Evolutionary conservation across 2,329 filamentous ascomycete genomes (phyloP).

Genomic region (Fusarium pilosicola): DNA sequence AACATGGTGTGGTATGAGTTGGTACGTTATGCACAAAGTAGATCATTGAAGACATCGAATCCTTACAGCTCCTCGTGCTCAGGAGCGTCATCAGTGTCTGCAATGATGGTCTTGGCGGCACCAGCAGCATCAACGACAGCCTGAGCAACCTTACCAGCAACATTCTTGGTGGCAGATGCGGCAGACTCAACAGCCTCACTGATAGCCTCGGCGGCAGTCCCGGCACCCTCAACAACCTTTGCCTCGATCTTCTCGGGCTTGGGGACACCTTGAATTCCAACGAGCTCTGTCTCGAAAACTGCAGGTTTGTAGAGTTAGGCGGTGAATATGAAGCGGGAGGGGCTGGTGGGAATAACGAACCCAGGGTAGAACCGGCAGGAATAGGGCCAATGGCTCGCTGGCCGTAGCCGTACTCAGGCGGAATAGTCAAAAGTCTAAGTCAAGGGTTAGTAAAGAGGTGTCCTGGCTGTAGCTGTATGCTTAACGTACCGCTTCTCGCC

Average conservation of each 20-base stretch:
- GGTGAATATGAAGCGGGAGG: constrained; percentile 18
- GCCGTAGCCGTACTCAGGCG: constrained; percentile 88
- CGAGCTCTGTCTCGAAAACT: constrained; percentile 93
- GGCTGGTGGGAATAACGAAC: constrained; percentile 55
- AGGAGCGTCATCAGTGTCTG: constrained; percentile 65
- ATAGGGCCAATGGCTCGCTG: constrained; percentile 81
- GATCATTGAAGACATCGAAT: constrained; percentile 11
- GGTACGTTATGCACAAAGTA: constrained; percentile 15
- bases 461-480: neutral
- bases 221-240: constrained; percentile 41
- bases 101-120: constrained; percentile 61
- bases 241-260: constrained; percentile 51
- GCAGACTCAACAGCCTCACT: constrained; percentile 54
- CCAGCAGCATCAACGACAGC: constrained; percentile 60
- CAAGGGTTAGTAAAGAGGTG: constrained; percentile 20
- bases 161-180: constrained; percentile 49
- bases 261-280: constrained; percentile 80
- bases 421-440: constrained; percentile 81
- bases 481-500: constrained; percentile 79
- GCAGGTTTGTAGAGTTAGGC: constrained; percentile 30
- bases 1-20: neutral
- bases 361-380: constrained; percentile 79
- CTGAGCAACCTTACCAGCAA: constrained; percentile 58
- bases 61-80: constrained; percentile 69
- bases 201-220: constrained; percentile 39